These are phyloP conservation scores for Capsaspora owczarzaki DNA, from an alignment of 78 protist species.

Conservation along the genomic window DNA sequence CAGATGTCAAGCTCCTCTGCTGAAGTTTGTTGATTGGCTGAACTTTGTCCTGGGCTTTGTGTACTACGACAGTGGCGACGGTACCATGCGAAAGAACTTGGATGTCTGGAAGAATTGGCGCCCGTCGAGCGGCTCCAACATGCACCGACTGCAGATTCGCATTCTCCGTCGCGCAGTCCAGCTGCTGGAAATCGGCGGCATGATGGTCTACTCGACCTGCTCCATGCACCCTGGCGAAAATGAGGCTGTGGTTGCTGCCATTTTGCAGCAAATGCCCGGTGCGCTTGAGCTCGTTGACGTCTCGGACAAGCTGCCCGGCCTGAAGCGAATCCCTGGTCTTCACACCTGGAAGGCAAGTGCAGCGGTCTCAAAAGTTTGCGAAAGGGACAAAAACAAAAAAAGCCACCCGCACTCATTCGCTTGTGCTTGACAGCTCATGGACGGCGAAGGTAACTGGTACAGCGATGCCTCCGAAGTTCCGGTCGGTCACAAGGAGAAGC, in stretches of 20 bases:
- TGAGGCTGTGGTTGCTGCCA: constrained; percentile 90
- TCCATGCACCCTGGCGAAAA: constrained; percentile 94
- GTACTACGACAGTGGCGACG: no score
- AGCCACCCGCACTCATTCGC: no score
- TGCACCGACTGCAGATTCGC: constrained; percentile 73
- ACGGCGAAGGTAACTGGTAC: no score
- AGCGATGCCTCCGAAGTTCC: no score
- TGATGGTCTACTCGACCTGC: constrained; percentile 96
- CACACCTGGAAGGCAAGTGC: neutral
- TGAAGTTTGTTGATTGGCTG: neutral
- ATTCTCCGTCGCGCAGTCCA: constrained; percentile 69
- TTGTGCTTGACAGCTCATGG: no score
- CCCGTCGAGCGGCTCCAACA: constrained; percentile 9
- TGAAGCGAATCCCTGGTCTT: neutral
- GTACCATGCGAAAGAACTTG: constrained; percentile 91
- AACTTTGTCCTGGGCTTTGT: neutral
- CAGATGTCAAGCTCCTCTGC: constrained; percentile 25
- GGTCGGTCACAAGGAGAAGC: no score
- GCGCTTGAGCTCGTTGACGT: neutral
- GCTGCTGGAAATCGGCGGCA: constrained; percentile 80
- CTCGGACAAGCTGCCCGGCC: neutral
- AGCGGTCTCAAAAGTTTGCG: no score
- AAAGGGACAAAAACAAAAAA: no score
- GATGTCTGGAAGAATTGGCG: constrained; percentile 79
- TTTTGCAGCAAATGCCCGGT: constrained; percentile 47